Base-by-base conservation (phyloP, 75 land plant genomes). In the Sequoia sempervirens region DNA sequence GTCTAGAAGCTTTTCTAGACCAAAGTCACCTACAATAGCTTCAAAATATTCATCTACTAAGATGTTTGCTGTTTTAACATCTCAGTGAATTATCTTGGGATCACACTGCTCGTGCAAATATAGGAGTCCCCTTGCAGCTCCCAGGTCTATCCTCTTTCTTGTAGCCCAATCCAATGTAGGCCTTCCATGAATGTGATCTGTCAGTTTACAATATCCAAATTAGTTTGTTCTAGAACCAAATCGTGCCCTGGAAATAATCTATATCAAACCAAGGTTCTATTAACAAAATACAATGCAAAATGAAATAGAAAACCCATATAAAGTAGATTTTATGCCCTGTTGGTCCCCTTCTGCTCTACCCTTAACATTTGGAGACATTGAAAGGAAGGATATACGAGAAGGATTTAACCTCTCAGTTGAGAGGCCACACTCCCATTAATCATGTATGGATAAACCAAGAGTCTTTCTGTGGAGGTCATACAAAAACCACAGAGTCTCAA, bases 51-150 rank as follows among this genome's bases (percentile, higher is more conserved):
- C 97, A 86, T 95, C 95, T 53, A 95, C 95, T 84, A 95, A 85
- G 81, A 97, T 93, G 34, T 97, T 97, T 45, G 95, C 94, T 40
- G 99, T 95, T 84, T 97, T 97, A 40, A 97, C 99, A 87, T 97
- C 99, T 40, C 96, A 87, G 84, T 96, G 98, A 54, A 96, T 93
- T 68, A 96, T 96, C 90, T 96, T 96, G n/a, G 96, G 98, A 84
- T 96, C 95, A 86, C 94, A 94, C 80, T 96, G 94, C 88, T 92
- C 95, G 46, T 94, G 98, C 15, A 94, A 88, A 82, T 94, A 94
- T 26, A 92, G 69, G 9, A 94, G 69, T 17, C 95, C 99, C 74
- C 93, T 88, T 38, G 90, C 94, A 38, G 93, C 88, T 84, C 91
- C 94, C 41, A 92, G 53, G 12, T 92, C 92, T 61, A 93, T 95